Evolutionary conservation across 441 rosid genomes (phyloP), one percentile per base, ranked within the genome.

Genomic region (Hypseocharis bilobata): DNA sequence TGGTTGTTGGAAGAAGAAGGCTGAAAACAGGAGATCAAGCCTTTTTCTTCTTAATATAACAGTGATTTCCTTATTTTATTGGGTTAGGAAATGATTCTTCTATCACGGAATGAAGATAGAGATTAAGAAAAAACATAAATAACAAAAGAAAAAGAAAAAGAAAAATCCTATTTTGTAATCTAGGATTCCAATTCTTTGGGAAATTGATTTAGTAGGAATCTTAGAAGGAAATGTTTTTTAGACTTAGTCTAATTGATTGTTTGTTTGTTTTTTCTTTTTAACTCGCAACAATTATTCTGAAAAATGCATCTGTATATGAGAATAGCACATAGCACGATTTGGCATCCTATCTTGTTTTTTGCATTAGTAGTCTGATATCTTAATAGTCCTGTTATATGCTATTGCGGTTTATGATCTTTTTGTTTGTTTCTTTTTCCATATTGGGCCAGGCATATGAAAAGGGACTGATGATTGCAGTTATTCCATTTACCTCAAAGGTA

Each of bases 401-500:
- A 30, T 26, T 51, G 55, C 51, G 13, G 22, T 28, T 32, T 32
- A 25, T 28, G 0, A 72, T 26, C 11, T 66, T 23, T 60, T 5
- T 51, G 45, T n/a, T n/a, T n/a, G 62, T 13, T 42, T n/a, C 10
- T 62, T 63, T 60, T 23, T 17, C 58, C 60, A 57, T 14, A n/a
- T 57, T 57, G 61, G 61, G 68, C 65, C 87, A 95, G 99, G 99
- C 99, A n/a, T 91, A 91, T 79, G 98, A 91, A 85, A 91, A 91
- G 79, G 99, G 99, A 32, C 77, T 89, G 84, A 95, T 95, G 98
- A 95, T 95, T 80, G 98, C 98, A 11, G 99, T 91, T 27, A 95
- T 95, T 79, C 99, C 99, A 25, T 95, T 95, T 77, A 95, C 99
- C 75, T 95, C 97, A 17, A 91, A 95, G 97, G 99, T 92, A 78